Evolutionary conservation across 73 alveolate genomes (phyloP).

Genomic region (Paramecium bursaria): DNA sequence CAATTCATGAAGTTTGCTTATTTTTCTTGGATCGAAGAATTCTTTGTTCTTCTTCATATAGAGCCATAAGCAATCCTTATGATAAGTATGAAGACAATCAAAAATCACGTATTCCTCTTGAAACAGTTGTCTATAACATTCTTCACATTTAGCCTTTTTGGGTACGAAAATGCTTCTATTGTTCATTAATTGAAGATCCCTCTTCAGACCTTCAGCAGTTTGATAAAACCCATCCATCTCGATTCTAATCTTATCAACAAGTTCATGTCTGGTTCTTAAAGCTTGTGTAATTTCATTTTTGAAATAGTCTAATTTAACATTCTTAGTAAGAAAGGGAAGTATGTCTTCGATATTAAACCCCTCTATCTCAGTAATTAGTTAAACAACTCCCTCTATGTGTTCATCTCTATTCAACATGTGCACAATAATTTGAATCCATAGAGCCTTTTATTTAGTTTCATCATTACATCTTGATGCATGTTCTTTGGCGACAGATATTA

Average conservation of each 20-base stretch:
- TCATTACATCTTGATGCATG: slow-evolving; percentile 46
- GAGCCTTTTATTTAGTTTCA: not conserved
- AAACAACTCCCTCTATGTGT: slow-evolving; percentile 13
- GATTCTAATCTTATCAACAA: not conserved
- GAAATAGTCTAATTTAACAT: slow-evolving; percentile 42
- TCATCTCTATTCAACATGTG: slow-evolving; percentile 14
- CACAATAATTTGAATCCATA: slow-evolving; percentile 4
- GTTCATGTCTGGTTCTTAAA: slow-evolving; percentile 25
- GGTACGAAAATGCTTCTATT: not conserved
- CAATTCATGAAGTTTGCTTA: not conserved
- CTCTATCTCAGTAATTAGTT: slow-evolving; percentile 41
- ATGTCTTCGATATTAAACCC: slow-evolving; percentile 33
- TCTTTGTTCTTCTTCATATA: slow-evolving; percentile 13
- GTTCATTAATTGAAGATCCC: not conserved
- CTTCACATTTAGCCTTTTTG: slow-evolving; percentile 27
- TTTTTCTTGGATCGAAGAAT: not conserved
- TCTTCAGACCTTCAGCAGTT: slow-evolving; percentile 16
- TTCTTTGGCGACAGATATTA: slow-evolving; percentile 10
- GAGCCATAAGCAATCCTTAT: slow-evolving; percentile 22
- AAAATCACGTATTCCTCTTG: slow-evolving; percentile 14
- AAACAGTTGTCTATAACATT: slow-evolving; percentile 4
- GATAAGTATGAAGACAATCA: slow-evolving; percentile 48
- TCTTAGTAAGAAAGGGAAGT: slow-evolving; percentile 14
- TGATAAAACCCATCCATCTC: slow-evolving; percentile 5
- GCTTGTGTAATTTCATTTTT: slow-evolving; percentile 48